phyloP scores from a whole-genome alignment of 2,329 filamentous ascomycete genomes.

The Fusarium sp. region DNA sequence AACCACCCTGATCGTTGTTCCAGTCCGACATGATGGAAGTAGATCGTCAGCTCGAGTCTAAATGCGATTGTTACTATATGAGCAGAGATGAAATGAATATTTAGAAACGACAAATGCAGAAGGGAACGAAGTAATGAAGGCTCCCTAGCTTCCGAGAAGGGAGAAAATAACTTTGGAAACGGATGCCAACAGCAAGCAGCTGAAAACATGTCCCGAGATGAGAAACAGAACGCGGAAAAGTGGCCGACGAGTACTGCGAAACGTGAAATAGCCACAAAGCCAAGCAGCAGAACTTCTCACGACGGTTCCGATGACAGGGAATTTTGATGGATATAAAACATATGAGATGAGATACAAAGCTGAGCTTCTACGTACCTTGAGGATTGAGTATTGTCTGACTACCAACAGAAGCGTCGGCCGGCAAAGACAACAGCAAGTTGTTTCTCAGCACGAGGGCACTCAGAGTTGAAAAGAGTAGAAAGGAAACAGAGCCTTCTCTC shows the following conservation, averaged over 20 bases:
- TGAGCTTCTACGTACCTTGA: conserved; percentile 1
- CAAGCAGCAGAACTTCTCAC: not conserved
- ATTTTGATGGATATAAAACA: not conserved
- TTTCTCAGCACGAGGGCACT: not conserved
- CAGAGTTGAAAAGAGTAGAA: not conserved
- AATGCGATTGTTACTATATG: not conserved
- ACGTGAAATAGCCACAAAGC: not conserved
- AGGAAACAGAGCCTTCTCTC: not conserved
- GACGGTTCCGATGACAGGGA: not conserved
- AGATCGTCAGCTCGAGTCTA: not conserved
- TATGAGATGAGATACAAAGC: not conserved
- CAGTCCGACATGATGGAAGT: conserved; percentile 23
- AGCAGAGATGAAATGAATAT: not conserved
- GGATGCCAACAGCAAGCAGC: not conserved
- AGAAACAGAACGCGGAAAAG: not conserved
- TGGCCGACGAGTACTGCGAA: not conserved
- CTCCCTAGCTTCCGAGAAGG: not conserved
- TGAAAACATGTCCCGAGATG: not conserved
- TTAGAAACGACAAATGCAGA: not conserved
- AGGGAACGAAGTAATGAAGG: too few species aligned
- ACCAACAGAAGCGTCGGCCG: not conserved
- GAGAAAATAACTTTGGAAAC: not conserved
- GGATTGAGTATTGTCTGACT: not conserved
- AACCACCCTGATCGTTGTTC: conserved; percentile 10
- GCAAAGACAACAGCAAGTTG: not conserved